A percentile compares a stretch with the other conserved stretches of the same genome.
These are phyloP conservation scores for Starmerella sirachaensis DNA, from an alignment of 805 yeast species.

Conservation along the genomic window DNA sequence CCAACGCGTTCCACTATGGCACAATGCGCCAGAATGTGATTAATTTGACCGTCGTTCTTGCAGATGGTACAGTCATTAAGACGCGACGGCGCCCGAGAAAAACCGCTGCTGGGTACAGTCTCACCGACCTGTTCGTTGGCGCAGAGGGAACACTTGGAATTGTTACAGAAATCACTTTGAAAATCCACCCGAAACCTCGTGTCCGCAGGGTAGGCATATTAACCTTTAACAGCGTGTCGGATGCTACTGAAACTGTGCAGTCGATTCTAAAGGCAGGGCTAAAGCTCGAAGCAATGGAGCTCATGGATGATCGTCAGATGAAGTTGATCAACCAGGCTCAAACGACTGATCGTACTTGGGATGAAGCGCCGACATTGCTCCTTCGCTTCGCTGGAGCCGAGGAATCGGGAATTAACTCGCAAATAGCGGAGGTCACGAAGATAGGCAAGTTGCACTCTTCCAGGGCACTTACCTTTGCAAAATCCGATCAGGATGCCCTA, in stretches of 20 bases:
- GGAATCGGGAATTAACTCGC: slow-evolving; percentile 42
- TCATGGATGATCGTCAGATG: slow-evolving; percentile 64
- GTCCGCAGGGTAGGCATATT: slow-evolving; percentile 52
- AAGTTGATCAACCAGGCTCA: slow-evolving; percentile 54
- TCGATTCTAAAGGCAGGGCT: slow-evolving; percentile 59
- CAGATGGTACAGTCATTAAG: slow-evolving; percentile 72
- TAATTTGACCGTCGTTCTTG: slow-evolving; percentile 64
- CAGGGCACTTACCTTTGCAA: slow-evolving; percentile 49
- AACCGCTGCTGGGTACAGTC: slow-evolving; percentile 70
- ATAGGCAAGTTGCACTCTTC: slow-evolving; percentile 32
- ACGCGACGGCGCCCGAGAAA: slow-evolving; percentile 69
- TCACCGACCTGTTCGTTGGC: slow-evolving; percentile 71
- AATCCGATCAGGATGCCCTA: slow-evolving; percentile 47
- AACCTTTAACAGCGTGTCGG: slow-evolving; percentile 29
- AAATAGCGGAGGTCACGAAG: slow-evolving; percentile 35
- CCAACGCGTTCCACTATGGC: slow-evolving; percentile 70
- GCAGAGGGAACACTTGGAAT: slow-evolving; percentile 64
- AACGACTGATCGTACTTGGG: slow-evolving; percentile 42
- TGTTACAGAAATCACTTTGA: slow-evolving; percentile 41
- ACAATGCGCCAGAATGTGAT: slow-evolving; percentile 77
- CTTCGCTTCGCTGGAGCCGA: slow-evolving; percentile 31
- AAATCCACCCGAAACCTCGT: slow-evolving; percentile 35
- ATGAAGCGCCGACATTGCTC: slow-evolving; percentile 62
- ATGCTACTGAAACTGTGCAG: slow-evolving; percentile 26
- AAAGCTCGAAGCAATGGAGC: slow-evolving; percentile 64